Conservation (phyloP, 2,329 filamentous ascomycete species). For the Phyllosticta ampelicida region DNA sequence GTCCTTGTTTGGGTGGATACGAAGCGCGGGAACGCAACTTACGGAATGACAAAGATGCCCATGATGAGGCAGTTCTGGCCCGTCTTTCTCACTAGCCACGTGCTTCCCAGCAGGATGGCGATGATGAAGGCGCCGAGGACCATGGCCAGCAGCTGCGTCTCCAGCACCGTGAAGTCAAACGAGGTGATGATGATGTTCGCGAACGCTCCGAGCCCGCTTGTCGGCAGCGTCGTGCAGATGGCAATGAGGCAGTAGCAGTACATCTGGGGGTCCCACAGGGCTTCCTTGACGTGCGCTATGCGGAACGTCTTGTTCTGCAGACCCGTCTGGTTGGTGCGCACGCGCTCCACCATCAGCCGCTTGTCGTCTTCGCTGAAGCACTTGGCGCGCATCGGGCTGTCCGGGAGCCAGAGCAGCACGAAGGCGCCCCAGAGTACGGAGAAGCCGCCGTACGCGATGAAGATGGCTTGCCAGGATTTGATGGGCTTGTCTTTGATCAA, state of each 20-base stretch:
- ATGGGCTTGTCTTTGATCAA: conserved; percentile 39
- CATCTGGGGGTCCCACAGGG: conserved; percentile 32
- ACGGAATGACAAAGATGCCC: conserved; percentile 52
- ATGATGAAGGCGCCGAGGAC: conserved; percentile 66
- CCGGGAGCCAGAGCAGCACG: conserved; percentile 49
- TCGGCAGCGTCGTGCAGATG: conserved; percentile 63
- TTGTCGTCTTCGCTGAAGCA: conserved; percentile 49
- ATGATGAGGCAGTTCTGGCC: conserved; percentile 60
- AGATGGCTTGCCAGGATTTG: conserved; percentile 44
- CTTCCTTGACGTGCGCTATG: conserved; percentile 45
- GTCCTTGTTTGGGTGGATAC: too few relatives aligned
- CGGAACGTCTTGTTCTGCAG: conserved; percentile 37
- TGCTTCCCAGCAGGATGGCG: conserved; percentile 53
- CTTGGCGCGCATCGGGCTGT: conserved; percentile 51
- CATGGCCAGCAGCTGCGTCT: conserved; percentile 67
- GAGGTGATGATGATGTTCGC: conserved; percentile 61
- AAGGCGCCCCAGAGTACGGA: conserved; percentile 42
- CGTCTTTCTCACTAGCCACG: conserved; percentile 57
- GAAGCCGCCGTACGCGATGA: conserved; percentile 28
- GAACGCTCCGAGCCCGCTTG: conserved; percentile 61
- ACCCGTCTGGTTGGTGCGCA: conserved; percentile 33
- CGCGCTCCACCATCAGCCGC: conserved; percentile 46
- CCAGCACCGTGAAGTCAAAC: conserved; percentile 53
- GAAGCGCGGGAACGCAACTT: conserved; percentile 21
- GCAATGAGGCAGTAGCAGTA: conserved; percentile 56